Base-by-base conservation (phyloP, 768 basidiomycete species). In the Imleria badia region DNA sequence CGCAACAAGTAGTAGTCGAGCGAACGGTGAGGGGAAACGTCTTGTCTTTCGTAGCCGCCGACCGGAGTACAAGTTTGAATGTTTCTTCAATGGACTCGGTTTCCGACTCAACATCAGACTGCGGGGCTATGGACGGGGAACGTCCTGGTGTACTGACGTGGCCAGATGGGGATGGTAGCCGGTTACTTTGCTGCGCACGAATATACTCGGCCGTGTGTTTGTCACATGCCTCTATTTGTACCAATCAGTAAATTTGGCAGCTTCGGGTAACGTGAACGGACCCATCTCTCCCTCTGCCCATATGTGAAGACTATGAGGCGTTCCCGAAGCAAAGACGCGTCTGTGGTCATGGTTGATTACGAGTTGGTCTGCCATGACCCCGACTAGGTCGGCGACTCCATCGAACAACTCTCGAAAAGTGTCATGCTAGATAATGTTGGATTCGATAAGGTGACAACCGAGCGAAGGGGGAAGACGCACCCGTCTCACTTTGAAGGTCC, bases 1-100 rank as follows among this genome's bases (percentile, higher is more conserved):
- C 82, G 14, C 84, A 85, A 52, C 89, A 91, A 51, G 81, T 90
- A 19, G 90, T 89, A 19, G 85, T 86, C 8, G 82, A 79, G 8
- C 88, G 85, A 7, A 91, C 90, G 3, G 78, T 85, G 31, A 93
- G 75, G 1, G 78, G 76, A 44, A 91, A 77, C 36, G 81, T 78
- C 52, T 80, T 84, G 17, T 73, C 68, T 33, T 72, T 73, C 12
- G 75, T 78, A 19, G 69, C 55, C 11, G 72, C 71, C 2, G 88
- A 87, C 17, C 87, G 87, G 11, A 92, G 66, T 36, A 80, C 74
- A 26, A 92, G 75, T 58, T 83, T 87, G 72, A 91, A 80, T 30
- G 75, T 86, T 52, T 83, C 80, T 43, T 66, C 68, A 15, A 64
- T 63, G 26, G 66, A 65, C 45, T 76, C 80, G 20, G 78, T 55